A percentile compares a stretch with the other conserved stretches of the same genome.
phyloP scores from a whole-genome alignment of 352 stramenopile genomes.

The Pythium phragmiticola region DNA sequence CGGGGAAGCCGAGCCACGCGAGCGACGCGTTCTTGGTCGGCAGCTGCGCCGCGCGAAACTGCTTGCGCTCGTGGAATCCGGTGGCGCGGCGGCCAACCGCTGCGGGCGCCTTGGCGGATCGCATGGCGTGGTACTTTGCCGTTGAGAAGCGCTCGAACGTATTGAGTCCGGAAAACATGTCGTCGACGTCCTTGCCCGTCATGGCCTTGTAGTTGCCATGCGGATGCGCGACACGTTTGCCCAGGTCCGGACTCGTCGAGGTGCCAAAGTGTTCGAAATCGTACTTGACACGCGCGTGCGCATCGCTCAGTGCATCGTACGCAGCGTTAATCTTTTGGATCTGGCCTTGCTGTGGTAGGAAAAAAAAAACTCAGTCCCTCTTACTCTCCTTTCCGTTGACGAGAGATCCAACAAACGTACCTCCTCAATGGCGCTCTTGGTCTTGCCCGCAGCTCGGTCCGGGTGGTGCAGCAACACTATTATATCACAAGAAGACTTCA shows the following conservation, averaged over 20 bases:
- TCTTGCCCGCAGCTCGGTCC: conserved; percentile 44
- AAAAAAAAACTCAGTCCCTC: neutral
- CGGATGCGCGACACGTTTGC: conserved; percentile 30
- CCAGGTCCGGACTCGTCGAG: conserved; percentile 40
- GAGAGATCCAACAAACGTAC: conserved; percentile 9
- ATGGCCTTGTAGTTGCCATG: conserved; percentile 58
- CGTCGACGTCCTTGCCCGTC: conserved; percentile 67
- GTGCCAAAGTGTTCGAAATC: conserved; percentile 70
- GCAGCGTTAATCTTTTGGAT: conserved; percentile 73
- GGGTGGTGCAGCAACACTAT: conserved; percentile 71
- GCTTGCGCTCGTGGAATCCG: conserved; percentile 65
- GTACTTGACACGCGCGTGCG: conserved; percentile 52
- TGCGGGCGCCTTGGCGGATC: conserved; percentile 49
- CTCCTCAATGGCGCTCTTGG: conserved; percentile 17
- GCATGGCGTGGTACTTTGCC: conserved; percentile 61
- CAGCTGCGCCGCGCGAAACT: conserved; percentile 59
- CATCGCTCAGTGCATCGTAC: conserved; percentile 66
- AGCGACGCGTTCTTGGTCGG: conserved; percentile 59
- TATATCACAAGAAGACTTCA: neutral
- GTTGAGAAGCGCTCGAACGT: conserved; percentile 77
- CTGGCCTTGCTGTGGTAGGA: conserved; percentile 32
- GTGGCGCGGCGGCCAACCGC: conserved; percentile 61
- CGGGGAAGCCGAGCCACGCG: conserved; percentile 61
- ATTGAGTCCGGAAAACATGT: conserved; percentile 74
- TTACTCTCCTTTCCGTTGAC: neutral